Evolutionary conservation across 2,329 filamentous ascomycete species (phyloP).

Genomic region (Paraconiothyrium sp.): DNA sequence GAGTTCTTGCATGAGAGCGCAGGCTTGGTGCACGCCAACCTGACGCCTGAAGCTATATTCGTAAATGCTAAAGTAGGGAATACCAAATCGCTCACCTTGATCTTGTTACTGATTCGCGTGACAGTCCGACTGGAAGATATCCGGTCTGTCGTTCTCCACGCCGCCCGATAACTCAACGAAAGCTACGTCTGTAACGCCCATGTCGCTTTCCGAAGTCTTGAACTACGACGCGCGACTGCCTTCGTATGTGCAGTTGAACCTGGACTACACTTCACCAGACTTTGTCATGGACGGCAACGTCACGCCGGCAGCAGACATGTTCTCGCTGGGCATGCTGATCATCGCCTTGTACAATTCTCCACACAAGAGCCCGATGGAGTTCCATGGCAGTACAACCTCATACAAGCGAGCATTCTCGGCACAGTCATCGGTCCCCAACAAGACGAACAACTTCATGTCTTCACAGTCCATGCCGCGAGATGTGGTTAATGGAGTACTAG

Average conservation of each 20-base stretch:
- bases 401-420: slow-evolving; percentile 87
- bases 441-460: slow-evolving; percentile 84
- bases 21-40: slow-evolving; percentile 89
- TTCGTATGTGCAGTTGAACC: slow-evolving; percentile 81
- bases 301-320: slow-evolving; percentile 87
- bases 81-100: slow-evolving; percentile 22
- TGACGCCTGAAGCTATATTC: slow-evolving; percentile 92
- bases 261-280: slow-evolving; percentile 95
- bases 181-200: slow-evolving; percentile 77
- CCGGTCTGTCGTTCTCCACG: slow-evolving; percentile 89
- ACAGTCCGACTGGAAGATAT: slow-evolving; percentile 97
- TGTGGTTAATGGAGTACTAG: slow-evolving; percentile 77
- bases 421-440: slow-evolving; percentile 79
- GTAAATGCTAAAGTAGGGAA: slow-evolving; percentile 85
- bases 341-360: slow-evolving; percentile 95
- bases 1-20: slow-evolving; percentile 97
- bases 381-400: slow-evolving; percentile 79
- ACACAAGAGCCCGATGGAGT: slow-evolving; percentile 84
- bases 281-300: slow-evolving; percentile 92
- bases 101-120: slow-evolving; percentile 38
- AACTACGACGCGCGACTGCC: slow-evolving; percentile 88
- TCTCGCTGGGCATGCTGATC: slow-evolving; percentile 88
- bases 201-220: slow-evolving; percentile 83
- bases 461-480: slow-evolving; percentile 82
- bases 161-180: slow-evolving; percentile 79